A percentile compares a stretch with the other conserved stretches of the same genome.
These are phyloP conservation scores for Linnemannia elongata DNA, from an alignment of 192 early-diverging fungal genomes.

Conservation along the genomic window DNA sequence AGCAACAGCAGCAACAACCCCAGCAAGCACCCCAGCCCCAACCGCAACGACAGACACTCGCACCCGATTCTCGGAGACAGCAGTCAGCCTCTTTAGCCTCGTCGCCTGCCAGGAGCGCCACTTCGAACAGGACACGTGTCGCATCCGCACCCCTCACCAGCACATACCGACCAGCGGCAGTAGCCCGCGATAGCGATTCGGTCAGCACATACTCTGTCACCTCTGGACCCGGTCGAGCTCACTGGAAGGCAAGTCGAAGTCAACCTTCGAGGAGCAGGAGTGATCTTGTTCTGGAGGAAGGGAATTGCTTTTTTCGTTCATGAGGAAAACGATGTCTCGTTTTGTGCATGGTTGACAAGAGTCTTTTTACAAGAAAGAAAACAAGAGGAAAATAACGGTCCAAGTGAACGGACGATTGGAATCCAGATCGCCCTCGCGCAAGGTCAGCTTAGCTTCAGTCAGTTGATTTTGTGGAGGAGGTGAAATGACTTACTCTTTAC, in stretches of 20 bases:
- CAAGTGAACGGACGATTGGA: not conserved
- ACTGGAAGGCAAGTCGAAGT: conserved; percentile 36
- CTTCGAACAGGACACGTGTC: conserved; percentile 17
- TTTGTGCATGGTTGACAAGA: not conserved
- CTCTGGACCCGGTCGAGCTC: conserved; percentile 30
- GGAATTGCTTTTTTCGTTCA: not conserved
- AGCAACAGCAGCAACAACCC: conserved; percentile 12
- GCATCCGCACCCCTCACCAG: conserved; percentile 32
- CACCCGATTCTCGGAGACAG: not conserved
- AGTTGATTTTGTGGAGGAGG: not conserved
- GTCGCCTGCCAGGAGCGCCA: not conserved
- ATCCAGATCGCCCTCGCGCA: not conserved
- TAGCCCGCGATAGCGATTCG: conserved; percentile 28
- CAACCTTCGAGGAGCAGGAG: not conserved
- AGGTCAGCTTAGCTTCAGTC: not conserved
- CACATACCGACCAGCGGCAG: not conserved
- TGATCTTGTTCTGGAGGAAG: not conserved
- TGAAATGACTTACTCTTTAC: not conserved
- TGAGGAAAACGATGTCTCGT: not conserved
- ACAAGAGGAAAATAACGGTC: not conserved
- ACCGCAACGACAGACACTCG: conserved; percentile 9
- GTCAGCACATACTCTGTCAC: conserved; percentile 22
- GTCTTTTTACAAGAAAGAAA: not conserved
- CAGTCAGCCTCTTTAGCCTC: conserved; percentile 24
- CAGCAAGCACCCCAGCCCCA: not conserved